phyloP scores from a whole-genome alignment of 2,329 filamentous ascomycete genomes.

The Penicillium sp. region DNA sequence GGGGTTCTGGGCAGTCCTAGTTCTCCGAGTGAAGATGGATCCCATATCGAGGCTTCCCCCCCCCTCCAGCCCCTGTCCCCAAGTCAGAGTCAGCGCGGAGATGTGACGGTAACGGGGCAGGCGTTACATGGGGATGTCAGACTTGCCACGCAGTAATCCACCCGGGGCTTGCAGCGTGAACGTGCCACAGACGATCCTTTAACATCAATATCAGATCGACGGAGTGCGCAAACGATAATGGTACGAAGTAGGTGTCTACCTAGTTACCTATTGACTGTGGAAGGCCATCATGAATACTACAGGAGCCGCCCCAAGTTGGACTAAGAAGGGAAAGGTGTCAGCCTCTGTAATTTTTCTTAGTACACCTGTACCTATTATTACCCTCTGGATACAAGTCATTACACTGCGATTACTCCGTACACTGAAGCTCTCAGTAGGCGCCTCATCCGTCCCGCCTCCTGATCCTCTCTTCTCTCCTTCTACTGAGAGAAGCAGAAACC shows the following conservation, averaged over 20 bases:
- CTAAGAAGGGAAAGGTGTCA: background rate
- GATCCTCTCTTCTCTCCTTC: slow-evolving; percentile 6
- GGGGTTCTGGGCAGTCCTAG: slow-evolving; percentile 4
- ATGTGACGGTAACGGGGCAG: slow-evolving; percentile 14
- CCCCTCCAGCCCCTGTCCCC: background rate
- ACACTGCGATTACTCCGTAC: background rate
- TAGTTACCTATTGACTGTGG: background rate
- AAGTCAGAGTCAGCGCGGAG: slow-evolving; percentile 3
- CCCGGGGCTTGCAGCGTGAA: slow-evolving; percentile 7
- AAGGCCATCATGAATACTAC: too few relatives aligned
- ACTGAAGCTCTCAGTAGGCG: slow-evolving; percentile 9
- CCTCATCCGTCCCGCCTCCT: slow-evolving; percentile 22
- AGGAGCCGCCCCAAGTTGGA: background rate
- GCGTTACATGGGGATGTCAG: slow-evolving; percentile 10
- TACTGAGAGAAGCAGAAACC: background rate
- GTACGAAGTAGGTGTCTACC: background rate
- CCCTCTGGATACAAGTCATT: background rate
- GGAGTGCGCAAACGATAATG: background rate
- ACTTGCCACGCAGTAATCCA: background rate
- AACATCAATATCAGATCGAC: background rate
- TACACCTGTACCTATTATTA: background rate
- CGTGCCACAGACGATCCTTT: slow-evolving; percentile 15
- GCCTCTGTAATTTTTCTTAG: background rate
- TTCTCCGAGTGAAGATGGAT: background rate
- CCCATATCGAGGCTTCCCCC: background rate